phyloP scores from a whole-genome alignment of 129 eudicot species.

The sunflower (Helianthus annuus) region DNA sequence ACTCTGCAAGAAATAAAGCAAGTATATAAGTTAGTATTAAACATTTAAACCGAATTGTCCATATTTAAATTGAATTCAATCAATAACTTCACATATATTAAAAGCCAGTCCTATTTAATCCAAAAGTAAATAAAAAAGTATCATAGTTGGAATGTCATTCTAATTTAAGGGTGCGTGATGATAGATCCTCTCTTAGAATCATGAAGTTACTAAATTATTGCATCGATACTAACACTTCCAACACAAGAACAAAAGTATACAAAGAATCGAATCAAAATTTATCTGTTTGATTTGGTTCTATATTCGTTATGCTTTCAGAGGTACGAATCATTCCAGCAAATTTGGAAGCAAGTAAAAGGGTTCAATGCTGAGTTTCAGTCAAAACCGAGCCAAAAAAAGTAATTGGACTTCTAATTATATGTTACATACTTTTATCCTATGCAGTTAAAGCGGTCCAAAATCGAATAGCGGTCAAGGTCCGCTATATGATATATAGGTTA shows the following conservation, averaged over 20 bases:
- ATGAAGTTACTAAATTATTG: background rate
- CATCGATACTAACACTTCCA: background rate
- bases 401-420: background rate
- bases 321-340: background rate
- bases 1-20: slow-evolving; percentile 36
- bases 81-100: background rate
- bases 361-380: background rate
- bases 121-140: background rate
- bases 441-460: too few species aligned
- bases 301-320: background rate
- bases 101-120: background rate
- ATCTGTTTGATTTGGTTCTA: background rate
- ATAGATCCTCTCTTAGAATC: background rate
- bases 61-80: background rate
- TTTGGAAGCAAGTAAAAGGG: background rate
- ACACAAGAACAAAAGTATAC: background rate
- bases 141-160: background rate
- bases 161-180: background rate
- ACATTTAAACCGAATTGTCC: background rate
- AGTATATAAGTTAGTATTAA: background rate
- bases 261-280: background rate
- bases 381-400: background rate
- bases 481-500: too few species aligned
- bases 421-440: background rate
- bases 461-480: too few species aligned